Evolutionary conservation across 208 protist genomes (phyloP).

Genomic region (Chromosphaera perkinsii): DNA sequence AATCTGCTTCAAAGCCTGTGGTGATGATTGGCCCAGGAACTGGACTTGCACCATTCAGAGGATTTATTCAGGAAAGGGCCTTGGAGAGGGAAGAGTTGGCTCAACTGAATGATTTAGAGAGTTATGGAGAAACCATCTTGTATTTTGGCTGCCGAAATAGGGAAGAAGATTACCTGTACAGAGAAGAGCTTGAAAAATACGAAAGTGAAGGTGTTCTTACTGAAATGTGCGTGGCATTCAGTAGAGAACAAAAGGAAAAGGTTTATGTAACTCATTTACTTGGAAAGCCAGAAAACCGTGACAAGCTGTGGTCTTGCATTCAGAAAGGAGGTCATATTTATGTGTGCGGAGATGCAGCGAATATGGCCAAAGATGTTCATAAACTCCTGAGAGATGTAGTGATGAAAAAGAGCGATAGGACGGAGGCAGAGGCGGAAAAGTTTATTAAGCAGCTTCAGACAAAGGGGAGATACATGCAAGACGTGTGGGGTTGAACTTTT

Average conservation of each 20-base stretch:
- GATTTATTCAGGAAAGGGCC: conserved; percentile 80
- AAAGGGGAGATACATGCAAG: conserved; percentile 73
- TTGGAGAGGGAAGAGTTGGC: too few species aligned
- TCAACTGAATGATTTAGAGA: too few species aligned
- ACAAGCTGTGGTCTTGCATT: too few species aligned
- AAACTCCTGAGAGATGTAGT: conserved; percentile 64
- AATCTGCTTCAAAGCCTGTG: conserved; percentile 66
- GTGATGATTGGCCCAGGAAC: conserved; percentile 90
- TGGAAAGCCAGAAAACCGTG: too few species aligned
- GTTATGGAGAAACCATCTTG: too few species aligned
- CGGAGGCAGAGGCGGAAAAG: conserved; percentile 56
- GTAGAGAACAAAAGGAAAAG: conserved; percentile 28
- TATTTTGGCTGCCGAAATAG: conserved; percentile 62
- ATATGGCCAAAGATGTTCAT: conserved; percentile 83
- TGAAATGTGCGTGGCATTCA: conserved; percentile 19
- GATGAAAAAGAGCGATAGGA: conserved; percentile 58
- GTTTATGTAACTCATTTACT: conserved; percentile 65
- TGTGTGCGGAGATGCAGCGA: conserved; percentile 73
- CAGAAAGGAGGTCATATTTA: conserved; percentile 64
- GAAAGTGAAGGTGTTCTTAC: background rate
- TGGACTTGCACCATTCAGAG: conserved; percentile 83
- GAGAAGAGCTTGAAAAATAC: conserved; percentile 43
- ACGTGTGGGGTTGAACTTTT: too few species aligned
- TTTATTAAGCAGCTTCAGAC: conserved; percentile 68
- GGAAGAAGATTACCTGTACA: conserved; percentile 60